Evolutionary conservation across 1,139 yeast genomes (phyloP), one percentile per base, ranked within the genome.

Genomic region (Torulaspora pretoriensis): DNA sequence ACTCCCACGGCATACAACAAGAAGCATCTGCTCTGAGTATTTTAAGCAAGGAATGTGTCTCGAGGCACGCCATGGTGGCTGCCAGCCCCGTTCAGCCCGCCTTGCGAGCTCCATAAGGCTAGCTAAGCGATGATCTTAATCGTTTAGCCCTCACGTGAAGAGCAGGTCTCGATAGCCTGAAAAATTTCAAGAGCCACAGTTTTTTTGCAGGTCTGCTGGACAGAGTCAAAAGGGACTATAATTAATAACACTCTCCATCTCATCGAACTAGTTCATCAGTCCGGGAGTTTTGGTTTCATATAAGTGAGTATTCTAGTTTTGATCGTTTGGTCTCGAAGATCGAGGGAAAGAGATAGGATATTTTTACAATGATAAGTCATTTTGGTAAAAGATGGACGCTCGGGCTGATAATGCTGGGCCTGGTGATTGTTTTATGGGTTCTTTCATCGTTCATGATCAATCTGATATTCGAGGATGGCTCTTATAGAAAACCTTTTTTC

Each of bases 361-460:
- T 4, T 10, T 8, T 23, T 12, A 29, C n/a, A 26, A 49, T 51
- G 55, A 40, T 50, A 13, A 39, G 38, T 4, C 38, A 41, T 16
- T 32, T 53, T 12, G 42, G 45, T 38, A 55, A 46, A 42, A 49
- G 54, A 51, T 88, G 96, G 96, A 71, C 81, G 1, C 60, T 85
- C 13, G 97, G 97, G 2, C 73, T 90, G 26, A 56, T 83, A 24
- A 77, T 86, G 65, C 72, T 90, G 22, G 72, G 79, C 1, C 71
- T 83, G 30, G 97, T 90, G 44, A 86, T 90, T 16, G 62, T 85
- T 1, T 75, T 88, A 30, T 90, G 97, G 97, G 96, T 89, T 24
- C 70, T 83, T 40, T 86, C 95, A 2, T 85, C 95, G 10, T 89
- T 88, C 57, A 62, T 89, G 35, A 82, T 89, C 24, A 86, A 83